phyloP scores from a whole-genome alignment of 2,329 filamentous ascomycete species.

The Aureobasidium leucospermi region DNA sequence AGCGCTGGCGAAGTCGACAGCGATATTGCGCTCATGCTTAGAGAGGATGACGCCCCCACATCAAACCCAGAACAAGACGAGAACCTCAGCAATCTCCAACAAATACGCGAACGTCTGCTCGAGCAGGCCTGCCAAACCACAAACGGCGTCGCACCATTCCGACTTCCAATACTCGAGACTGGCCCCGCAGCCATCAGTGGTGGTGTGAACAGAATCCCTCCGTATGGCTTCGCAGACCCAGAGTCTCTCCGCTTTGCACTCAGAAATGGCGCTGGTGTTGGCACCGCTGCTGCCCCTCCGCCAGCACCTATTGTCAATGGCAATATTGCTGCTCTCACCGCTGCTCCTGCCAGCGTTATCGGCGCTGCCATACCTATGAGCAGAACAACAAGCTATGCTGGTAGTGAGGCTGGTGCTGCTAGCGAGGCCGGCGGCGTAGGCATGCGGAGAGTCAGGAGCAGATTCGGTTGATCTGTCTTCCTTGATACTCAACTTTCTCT shows the following conservation, averaged over 20 bases:
- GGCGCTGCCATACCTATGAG: slow-evolving; percentile 24
- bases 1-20: slow-evolving; percentile 38
- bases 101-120: slow-evolving; percentile 25
- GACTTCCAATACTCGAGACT: slow-evolving; percentile 28
- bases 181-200: slow-evolving; percentile 28
- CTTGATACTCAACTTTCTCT: neutral
- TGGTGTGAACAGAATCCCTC: slow-evolving; percentile 27
- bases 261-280: slow-evolving; percentile 16
- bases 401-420: slow-evolving; percentile 18
- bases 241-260: slow-evolving; percentile 10
- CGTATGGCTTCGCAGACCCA: slow-evolving; percentile 27
- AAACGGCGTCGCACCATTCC: slow-evolving; percentile 25
- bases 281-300: slow-evolving; percentile 17
- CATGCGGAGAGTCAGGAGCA: slow-evolving; percentile 17
- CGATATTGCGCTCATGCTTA: slow-evolving; percentile 42
- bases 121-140: slow-evolving; percentile 27
- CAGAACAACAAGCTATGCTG: slow-evolving; percentile 20
- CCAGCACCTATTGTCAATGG: slow-evolving; percentile 18
- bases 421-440: slow-evolving; percentile 16
- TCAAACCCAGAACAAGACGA: slow-evolving; percentile 8
- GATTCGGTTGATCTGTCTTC: slow-evolving; percentile 1
- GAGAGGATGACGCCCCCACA: slow-evolving; percentile 18
- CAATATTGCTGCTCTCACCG: slow-evolving; percentile 18
- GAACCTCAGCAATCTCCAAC: slow-evolving; percentile 3
- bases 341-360: slow-evolving; percentile 15